These are phyloP conservation scores for Gonapodya prolifera DNA, from an alignment of 192 early-diverging fungal species.

Conservation along the genomic window DNA sequence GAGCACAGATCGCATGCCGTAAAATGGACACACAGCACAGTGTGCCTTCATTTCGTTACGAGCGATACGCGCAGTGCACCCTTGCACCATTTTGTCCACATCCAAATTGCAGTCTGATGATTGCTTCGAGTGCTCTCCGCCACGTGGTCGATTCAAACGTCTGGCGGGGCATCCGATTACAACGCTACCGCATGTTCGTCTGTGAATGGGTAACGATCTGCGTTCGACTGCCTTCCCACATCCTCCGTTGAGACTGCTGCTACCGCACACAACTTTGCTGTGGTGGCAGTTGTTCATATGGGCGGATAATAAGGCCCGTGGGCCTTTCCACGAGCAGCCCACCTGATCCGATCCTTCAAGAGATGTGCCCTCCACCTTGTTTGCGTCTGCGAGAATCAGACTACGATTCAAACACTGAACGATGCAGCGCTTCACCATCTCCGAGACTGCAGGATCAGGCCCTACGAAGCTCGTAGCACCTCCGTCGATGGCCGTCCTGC, in stretches of 20 bases:
- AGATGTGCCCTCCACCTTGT: neutral
- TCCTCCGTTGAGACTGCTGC: neutral
- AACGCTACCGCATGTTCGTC: neutral
- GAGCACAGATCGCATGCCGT: neutral
- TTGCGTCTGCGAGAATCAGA: neutral
- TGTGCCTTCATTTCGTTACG: neutral
- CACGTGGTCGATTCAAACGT: neutral
- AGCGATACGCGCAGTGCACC: neutral
- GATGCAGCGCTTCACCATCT: neutral
- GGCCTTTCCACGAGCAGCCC: neutral
- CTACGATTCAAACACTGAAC: neutral
- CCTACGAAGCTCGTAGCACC: neutral
- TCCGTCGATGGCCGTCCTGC: neutral
- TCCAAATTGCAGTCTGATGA: too few relatives aligned
- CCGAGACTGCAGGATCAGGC: neutral
- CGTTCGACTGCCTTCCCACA: neutral
- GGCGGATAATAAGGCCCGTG: neutral
- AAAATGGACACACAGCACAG: neutral
- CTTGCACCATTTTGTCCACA: too few relatives aligned
- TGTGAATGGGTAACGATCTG: neutral
- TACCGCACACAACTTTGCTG: neutral
- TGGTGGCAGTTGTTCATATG: neutral
- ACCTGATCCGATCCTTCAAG: neutral
- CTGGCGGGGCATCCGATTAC: neutral
- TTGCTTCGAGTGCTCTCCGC: too few relatives aligned